Conservation (phyloP, 495 filamentous ascomycete genomes). For the Cairneyella variabilis region DNA sequence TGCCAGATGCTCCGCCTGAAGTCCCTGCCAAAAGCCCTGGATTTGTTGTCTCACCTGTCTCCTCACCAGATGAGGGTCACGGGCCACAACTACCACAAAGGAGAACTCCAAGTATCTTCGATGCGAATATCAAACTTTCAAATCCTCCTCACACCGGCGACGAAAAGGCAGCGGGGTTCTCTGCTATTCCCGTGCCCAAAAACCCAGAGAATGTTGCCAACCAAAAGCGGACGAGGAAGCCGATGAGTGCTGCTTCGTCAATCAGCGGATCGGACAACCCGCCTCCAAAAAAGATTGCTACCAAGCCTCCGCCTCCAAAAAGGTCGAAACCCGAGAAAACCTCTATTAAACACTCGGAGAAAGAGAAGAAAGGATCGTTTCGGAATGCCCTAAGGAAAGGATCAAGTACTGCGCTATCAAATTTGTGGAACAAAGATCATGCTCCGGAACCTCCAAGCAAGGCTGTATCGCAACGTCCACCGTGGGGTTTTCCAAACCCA, state of each 20-base stretch:
- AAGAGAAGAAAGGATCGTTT: conserved; percentile 28
- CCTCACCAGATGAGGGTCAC: conserved; percentile 11
- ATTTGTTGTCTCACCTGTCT: conserved; percentile 1
- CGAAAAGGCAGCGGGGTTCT: background rate
- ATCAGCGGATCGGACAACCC: conserved; percentile 23
- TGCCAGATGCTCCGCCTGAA: background rate
- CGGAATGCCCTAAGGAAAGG: conserved; percentile 27
- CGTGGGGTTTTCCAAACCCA: conserved; percentile 17
- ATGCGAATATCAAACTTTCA: background rate
- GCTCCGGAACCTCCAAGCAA: conserved; percentile 3
- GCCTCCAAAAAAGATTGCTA: conserved; percentile 25
- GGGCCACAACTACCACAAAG: conserved; percentile 29
- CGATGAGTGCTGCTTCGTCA: conserved; percentile 21
- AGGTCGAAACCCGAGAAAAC: conserved; percentile 17
- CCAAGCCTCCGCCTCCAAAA: conserved; percentile 19
- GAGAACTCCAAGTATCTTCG: background rate
- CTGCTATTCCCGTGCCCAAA: conserved; percentile 4
- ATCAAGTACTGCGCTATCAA: conserved; percentile 21
- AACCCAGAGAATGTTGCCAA: conserved; percentile 30
- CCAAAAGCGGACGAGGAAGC: conserved; percentile 35
- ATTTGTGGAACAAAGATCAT: conserved; percentile 28
- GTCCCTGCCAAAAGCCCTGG: background rate
- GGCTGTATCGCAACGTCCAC: conserved; percentile 7
- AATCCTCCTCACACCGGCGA: background rate
- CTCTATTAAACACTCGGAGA: conserved; percentile 18